A percentile compares a stretch with the other conserved stretches of the same genome.
Evolutionary conservation across 352 stramenopile genomes (phyloP).

Genomic region (Globisporangium cystogenes): DNA sequence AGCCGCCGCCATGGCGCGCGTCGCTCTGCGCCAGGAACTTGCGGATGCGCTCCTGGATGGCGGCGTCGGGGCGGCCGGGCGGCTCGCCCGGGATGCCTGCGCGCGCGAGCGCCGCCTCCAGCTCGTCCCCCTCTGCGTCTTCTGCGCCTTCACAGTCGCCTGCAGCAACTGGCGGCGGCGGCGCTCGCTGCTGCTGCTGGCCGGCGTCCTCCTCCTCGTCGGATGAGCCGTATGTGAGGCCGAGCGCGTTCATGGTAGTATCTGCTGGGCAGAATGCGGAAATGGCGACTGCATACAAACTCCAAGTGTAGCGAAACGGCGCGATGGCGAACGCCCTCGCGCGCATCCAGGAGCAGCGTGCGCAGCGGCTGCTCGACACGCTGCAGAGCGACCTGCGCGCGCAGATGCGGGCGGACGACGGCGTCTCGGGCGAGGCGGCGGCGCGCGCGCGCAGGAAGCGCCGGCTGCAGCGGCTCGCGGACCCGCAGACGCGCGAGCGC

Average conservation of each 20-base stretch:
- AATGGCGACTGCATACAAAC: neutral
- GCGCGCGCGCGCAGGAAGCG: constrained; percentile 34
- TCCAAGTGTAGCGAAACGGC: neutral
- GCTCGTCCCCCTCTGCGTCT: constrained; percentile 8
- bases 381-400: constrained; percentile 57
- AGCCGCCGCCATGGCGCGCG: constrained; percentile 23
- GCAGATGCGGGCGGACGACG: constrained; percentile 44
- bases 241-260: constrained; percentile 26
- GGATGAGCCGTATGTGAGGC: constrained; percentile 28
- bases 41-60: constrained; percentile 59
- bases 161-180: neutral
- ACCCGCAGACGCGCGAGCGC: constrained; percentile 37
- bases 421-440: constrained; percentile 17
- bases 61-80: constrained; percentile 15
- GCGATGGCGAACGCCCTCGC: constrained; percentile 42
- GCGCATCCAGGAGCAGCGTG: constrained; percentile 54
- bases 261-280: neutral
- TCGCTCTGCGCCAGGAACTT: constrained; percentile 45
- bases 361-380: constrained; percentile 42
- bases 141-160: constrained; percentile 1
- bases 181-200: neutral
- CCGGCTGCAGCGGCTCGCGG: constrained; percentile 36
- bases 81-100: constrained; percentile 39
- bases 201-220: constrained; percentile 20
- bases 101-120: constrained; percentile 25